Evolutionary conservation across 345 rosid genomes (phyloP).

Genomic region (Noccaea bulbosa): DNA sequence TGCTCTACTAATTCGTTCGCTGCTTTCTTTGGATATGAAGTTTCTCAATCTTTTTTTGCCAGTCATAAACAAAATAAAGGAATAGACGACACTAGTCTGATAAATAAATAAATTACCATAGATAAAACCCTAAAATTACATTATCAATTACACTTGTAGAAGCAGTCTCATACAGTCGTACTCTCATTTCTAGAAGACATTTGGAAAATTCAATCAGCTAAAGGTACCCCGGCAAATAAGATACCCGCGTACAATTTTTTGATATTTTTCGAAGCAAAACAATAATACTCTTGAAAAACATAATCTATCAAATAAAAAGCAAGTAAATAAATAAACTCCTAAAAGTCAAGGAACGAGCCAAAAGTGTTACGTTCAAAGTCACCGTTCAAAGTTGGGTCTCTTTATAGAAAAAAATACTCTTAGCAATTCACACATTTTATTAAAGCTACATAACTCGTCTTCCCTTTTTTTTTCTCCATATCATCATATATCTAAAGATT

Average conservation of each 20-base stretch:
- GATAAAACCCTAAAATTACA: neutral
- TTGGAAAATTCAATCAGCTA: constrained; percentile 12
- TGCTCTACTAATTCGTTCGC: no score
- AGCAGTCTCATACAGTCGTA: no score
- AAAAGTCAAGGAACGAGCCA: constrained; percentile 36
- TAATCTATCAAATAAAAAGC: neutral
- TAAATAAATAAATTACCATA: neutral
- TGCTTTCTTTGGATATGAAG: no score
- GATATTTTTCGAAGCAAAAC: constrained; percentile 29
- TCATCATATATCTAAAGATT: constrained; percentile 13
- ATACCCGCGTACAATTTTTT: constrained; percentile 29
- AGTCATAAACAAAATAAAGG: constrained; percentile 4
- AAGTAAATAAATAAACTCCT: neutral
- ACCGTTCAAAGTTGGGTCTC: constrained; percentile 44
- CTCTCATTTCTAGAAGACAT: neutral
- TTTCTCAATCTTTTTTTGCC: neutral
- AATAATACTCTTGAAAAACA: constrained; percentile 1
- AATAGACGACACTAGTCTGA: neutral
- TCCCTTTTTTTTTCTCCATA: constrained; percentile 13
- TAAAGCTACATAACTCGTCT: constrained; percentile 24
- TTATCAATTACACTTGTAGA: constrained; percentile 10
- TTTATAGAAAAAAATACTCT: constrained; percentile 9
- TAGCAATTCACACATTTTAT: constrained; percentile 31
- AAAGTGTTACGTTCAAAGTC: constrained; percentile 42
- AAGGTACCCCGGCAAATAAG: constrained; percentile 4